These are phyloP conservation scores for Solidago caesia DNA, from an alignment of 129 eudicot genomes.

Conservation along the genomic window DNA sequence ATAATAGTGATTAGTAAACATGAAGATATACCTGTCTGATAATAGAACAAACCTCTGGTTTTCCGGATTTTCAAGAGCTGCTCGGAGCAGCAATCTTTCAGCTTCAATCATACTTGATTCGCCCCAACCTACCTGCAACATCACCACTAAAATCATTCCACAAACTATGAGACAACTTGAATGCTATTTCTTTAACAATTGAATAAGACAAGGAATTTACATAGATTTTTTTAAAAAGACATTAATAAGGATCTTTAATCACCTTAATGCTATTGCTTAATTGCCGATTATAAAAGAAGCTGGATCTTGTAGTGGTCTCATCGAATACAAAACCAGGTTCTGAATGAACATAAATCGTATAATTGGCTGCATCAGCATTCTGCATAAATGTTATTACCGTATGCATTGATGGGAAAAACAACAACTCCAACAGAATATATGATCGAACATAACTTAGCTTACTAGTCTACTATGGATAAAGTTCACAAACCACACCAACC, in stretches of 20 bases:
- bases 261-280: slow-evolving; percentile 68
- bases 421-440: too few relatives aligned
- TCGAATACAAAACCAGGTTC: slow-evolving; percentile 86
- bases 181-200: background rate
- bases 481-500: too few relatives aligned
- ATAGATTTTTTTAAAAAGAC: too few relatives aligned
- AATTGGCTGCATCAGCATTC: slow-evolving; percentile 69
- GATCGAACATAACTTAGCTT: too few relatives aligned
- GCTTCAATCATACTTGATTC: slow-evolving; percentile 89
- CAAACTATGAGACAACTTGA: slow-evolving; percentile 26
- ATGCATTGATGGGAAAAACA: too few relatives aligned
- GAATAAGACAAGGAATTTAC: background rate
- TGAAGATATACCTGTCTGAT: slow-evolving; percentile 67
- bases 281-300: slow-evolving; percentile 62
- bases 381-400: slow-evolving; percentile 40
- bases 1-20: background rate
- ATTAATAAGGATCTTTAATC: too few relatives aligned
- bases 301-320: slow-evolving; percentile 73
- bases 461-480: too few relatives aligned
- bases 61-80: slow-evolving; percentile 77
- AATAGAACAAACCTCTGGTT: slow-evolving; percentile 86
- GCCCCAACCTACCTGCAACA: slow-evolving; percentile 97
- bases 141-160: slow-evolving; percentile 40
- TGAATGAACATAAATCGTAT: slow-evolving; percentile 80
- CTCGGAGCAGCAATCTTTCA: slow-evolving; percentile 72